Conservation (phyloP, 2,329 filamentous ascomycete species). For the Lachnellula hyalina region DNA sequence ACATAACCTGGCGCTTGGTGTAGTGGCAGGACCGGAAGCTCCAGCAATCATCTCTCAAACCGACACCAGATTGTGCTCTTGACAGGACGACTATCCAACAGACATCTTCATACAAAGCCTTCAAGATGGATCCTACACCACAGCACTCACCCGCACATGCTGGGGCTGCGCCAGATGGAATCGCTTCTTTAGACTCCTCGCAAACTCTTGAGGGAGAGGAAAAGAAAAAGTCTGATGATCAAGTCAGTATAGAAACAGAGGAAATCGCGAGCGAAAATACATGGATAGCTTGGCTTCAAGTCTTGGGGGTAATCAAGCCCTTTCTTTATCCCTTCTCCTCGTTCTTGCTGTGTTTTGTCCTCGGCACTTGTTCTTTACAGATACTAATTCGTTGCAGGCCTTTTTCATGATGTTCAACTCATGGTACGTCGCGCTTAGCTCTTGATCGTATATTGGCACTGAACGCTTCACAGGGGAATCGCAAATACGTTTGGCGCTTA, state of each 20-base stretch:
- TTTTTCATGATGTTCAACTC: conserved; percentile 49
- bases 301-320: conserved; percentile 32
- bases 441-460: background rate
- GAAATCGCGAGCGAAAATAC: conserved; percentile 1
- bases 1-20: no score
- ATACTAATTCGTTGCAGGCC: conserved; percentile 17
- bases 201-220: background rate
- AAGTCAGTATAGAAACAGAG: background rate
- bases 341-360: no score
- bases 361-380: no score
- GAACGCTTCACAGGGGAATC: conserved; percentile 12
- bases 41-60: no score
- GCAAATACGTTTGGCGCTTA: conserved; percentile 35
- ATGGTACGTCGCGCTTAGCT: background rate
- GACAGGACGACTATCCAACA: no score
- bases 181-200: background rate
- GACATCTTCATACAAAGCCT: background rate
- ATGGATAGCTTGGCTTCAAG: conserved; percentile 49
- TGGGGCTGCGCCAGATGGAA: background rate
- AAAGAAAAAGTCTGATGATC: background rate
- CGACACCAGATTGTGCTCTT: no score
- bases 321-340: no score
- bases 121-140: background rate
- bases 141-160: background rate
- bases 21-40: no score